Evolutionary conservation across 2,329 filamentous ascomycete species (phyloP).

Genomic region (Drechslerella dactyloides): DNA sequence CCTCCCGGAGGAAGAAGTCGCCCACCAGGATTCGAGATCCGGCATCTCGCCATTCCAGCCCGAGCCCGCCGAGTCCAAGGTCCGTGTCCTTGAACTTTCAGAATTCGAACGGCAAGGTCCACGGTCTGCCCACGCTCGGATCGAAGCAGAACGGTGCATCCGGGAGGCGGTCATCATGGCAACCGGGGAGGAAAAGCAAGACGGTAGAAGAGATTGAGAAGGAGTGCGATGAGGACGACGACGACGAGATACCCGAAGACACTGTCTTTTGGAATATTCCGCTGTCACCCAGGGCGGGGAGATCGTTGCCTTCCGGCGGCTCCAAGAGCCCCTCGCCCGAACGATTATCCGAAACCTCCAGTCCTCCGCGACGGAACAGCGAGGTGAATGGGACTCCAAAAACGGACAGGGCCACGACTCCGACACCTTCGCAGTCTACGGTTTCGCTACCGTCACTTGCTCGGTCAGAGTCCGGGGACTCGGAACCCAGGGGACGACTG

Average conservation of each 20-base stretch:
- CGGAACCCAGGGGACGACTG: conserved; percentile 47
- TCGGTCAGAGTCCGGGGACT: conserved; percentile 32
- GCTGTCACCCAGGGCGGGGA: conserved; percentile 72
- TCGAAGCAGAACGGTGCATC: conserved; percentile 10
- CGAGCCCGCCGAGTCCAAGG: conserved; percentile 43
- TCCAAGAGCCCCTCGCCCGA: conserved; percentile 62
- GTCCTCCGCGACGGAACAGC: conserved; percentile 56
- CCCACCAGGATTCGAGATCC: conserved; percentile 38
- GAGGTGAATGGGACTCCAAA: conserved; percentile 57
- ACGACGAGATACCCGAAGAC: conserved; percentile 77
- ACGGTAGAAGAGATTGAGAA: conserved; percentile 73
- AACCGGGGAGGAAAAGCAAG: conserved; percentile 70
- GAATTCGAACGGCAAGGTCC: conserved; percentile 26
- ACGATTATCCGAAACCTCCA: conserved; percentile 62
- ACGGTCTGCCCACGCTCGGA: conserved; percentile 26
- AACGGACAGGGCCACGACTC: conserved; percentile 62
- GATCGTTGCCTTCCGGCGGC: conserved; percentile 65
- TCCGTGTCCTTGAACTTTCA: conserved; percentile 37
- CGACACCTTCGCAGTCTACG: conserved; percentile 55
- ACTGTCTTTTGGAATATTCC: conserved; percentile 81
- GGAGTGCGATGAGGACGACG: conserved; percentile 78
- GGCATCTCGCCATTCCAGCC: conserved; percentile 46
- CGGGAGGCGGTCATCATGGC: conserved; percentile 66
- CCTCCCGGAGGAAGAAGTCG: conserved; percentile 44
- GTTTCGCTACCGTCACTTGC: conserved; percentile 40